These are phyloP conservation scores for Cytospora piceicola DNA, from an alignment of 2,329 filamentous ascomycete genomes.

Conservation along the genomic window DNA sequence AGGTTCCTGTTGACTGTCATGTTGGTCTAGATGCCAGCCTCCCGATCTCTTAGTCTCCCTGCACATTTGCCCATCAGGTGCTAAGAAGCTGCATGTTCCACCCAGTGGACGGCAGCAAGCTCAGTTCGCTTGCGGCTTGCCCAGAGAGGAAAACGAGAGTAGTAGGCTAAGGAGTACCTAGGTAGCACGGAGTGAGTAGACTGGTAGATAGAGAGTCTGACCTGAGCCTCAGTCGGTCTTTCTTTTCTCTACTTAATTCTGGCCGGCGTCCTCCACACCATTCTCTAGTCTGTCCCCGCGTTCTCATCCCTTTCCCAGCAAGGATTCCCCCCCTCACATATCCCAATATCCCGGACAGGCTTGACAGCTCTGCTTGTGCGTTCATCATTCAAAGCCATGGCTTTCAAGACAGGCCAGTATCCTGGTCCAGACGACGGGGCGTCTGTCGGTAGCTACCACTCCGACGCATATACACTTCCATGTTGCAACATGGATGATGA, in stretches of 20 bases:
- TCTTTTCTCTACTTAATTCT: constrained; percentile 6
- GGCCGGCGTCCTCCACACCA: constrained; percentile 3
- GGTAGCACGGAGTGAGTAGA: neutral
- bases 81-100: constrained; percentile 20
- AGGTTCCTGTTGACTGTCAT: neutral
- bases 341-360: neutral
- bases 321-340: neutral
- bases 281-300: neutral
- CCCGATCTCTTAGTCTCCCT: neutral
- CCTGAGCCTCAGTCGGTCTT: constrained; percentile 7
- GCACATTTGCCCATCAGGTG: constrained; percentile 1
- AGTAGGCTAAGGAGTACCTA: neutral
- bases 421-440: constrained; percentile 8
- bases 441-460: constrained; percentile 17
- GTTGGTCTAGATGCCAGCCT: neutral
- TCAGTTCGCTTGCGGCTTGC: constrained; percentile 7
- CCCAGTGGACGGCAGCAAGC: neutral
- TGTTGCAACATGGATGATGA: constrained; percentile 16
- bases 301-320: neutral
- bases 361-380: neutral
- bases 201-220: too few species aligned
- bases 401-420: neutral
- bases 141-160: neutral
- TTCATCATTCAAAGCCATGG: neutral
- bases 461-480: constrained; percentile 19